Evolutionary conservation across 768 basidiomycete genomes (phyloP), one percentile per base, ranked within the genome.

Genomic region (Psilocybe tampanensis): DNA sequence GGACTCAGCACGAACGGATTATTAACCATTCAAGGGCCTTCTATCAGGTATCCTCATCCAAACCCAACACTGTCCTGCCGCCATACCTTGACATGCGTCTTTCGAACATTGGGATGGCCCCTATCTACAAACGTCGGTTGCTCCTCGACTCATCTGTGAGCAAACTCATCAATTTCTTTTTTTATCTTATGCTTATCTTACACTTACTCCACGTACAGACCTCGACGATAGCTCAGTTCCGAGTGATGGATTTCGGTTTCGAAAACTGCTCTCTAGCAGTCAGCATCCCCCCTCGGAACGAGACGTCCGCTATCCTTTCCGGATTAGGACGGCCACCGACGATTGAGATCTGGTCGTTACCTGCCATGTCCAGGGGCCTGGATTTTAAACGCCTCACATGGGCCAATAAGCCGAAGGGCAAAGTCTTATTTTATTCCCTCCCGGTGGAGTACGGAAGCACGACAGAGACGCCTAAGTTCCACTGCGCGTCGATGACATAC

Each of bases 211-310:
- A n/a, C n/a, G n/a, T n/a, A n/a, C 45, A 72, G 70, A 62, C 63
- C 9, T 68, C 66, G 4, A 67, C 70, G 4, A 53, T 72, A 11
- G 63, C 63, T 2, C 68, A 71, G 47, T 72, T 71, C 49, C 62
- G 64, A 24, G 65, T 66, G 8, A 55, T 68, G 32, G 71, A 72
- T 59, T 72, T 64, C 54, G 71, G 71, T 6, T 70, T 72, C 70
- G 70, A 72, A 52, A 58, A 60, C 29, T 72, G 71, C 54, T 15
- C 36, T 13, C 36, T 39, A 3, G 36, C 36, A 39, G 36, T 39
- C 12, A 39, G 63, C 13, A 51, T 68, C 21, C 67, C 68, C 18
- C 33, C 62, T 1, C 56, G 29, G 49, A 47, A 60, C 36, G 50
- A 56, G 23, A 54, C 55, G 13, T 44, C 55, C 24, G 50, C 22